Percentiles rank a stretch among this genome's conserved stretches.
Conservation (phyloP, 177 flowering plant genomes). For the Vitis hybrid region DNA sequence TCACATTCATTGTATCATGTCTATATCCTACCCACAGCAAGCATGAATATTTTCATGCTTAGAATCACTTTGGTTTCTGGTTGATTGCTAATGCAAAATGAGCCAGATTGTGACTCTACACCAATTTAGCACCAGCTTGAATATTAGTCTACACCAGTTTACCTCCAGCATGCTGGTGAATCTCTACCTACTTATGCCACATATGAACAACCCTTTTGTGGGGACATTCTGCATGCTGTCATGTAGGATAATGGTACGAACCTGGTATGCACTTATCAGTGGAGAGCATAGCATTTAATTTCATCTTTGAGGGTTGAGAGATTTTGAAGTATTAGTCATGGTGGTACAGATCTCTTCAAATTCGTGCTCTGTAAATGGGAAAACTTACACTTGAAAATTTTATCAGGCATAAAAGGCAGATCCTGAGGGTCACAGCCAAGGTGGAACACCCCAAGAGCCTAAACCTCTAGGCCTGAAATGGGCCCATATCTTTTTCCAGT, state of each 20-base stretch:
- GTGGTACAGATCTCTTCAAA: background rate
- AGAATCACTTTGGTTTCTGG: no score
- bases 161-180: no score
- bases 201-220: no score
- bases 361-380: background rate
- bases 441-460: constrained; percentile 29
- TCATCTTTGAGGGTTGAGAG: background rate
- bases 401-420: constrained; percentile 56
- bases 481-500: constrained; percentile 91
- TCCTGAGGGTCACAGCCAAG: constrained; percentile 33
- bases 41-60: no score
- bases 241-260: background rate
- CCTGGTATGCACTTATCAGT: background rate
- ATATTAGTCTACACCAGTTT: no score
- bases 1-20: no score
- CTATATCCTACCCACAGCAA: no score
- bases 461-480: constrained; percentile 74
- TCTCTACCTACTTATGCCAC: no score
- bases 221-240: background rate
- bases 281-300: background rate
- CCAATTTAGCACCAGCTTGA: no score
- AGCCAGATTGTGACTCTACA: no score
- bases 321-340: background rate
- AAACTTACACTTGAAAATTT: background rate
- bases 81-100: no score